Percentiles rank a stretch among this genome's conserved stretches.
Evolutionary conservation across 192 early-diverging fungal genomes (phyloP).

Genomic region (Coemansia pectinata): DNA sequence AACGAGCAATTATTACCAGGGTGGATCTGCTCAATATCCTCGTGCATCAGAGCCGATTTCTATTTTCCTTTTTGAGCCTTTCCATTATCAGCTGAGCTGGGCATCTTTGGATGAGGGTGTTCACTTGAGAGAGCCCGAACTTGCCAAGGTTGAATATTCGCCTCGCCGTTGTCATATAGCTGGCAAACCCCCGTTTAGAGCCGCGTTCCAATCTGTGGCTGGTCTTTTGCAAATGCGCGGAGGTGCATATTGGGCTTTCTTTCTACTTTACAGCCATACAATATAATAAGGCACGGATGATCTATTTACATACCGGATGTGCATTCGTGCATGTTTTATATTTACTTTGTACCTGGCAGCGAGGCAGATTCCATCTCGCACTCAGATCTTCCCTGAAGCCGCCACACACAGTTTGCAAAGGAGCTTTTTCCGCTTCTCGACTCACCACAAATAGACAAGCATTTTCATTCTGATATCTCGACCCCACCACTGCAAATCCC

Average conservation of each 20-base stretch:
- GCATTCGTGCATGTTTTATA: neutral
- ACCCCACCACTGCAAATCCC: neutral
- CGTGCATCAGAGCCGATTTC: neutral
- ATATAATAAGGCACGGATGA: neutral
- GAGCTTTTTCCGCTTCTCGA: neutral
- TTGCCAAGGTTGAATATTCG: neutral
- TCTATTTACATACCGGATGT: neutral
- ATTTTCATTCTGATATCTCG: neutral
- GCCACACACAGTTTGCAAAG: neutral
- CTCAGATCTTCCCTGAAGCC: neutral
- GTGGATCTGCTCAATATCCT: constrained; percentile 1
- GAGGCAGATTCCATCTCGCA: neutral
- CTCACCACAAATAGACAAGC: neutral
- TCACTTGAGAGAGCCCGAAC: neutral
- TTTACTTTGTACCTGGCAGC: neutral
- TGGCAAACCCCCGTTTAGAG: neutral
- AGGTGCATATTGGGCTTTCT: neutral
- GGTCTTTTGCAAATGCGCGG: neutral
- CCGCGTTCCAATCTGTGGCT: neutral
- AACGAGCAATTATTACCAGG: neutral
- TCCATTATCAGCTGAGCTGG: neutral
- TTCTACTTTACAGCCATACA: neutral
- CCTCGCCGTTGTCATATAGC: neutral
- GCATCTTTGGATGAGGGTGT: neutral
- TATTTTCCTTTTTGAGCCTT: neutral